phyloP scores from a whole-genome alignment of 768 basidiomycete genomes.

The Neoboletus subvelutipes region DNA sequence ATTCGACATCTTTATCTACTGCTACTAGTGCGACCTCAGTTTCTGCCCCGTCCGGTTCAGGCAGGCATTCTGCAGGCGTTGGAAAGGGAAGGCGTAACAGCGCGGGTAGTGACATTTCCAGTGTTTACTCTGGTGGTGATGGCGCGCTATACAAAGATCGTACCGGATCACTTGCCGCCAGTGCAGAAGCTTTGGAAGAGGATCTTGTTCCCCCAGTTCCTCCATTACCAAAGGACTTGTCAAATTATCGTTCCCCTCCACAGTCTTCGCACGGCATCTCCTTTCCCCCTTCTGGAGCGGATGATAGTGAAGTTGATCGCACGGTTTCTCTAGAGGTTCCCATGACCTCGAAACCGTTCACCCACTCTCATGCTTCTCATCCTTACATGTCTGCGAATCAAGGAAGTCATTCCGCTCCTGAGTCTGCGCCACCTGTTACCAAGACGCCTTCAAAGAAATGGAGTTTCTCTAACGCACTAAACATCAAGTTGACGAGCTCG shows the following conservation, averaged over 20 bases:
- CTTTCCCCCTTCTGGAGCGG: constrained; percentile 47
- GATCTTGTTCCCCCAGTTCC: constrained; percentile 87
- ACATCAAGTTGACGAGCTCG: constrained; percentile 67
- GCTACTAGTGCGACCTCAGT: constrained; percentile 77
- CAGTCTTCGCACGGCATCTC: constrained; percentile 53
- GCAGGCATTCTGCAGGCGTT: constrained; percentile 62
- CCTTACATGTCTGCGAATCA: constrained; percentile 40
- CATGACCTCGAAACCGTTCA: constrained; percentile 23
- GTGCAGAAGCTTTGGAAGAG: constrained; percentile 61
- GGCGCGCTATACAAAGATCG: constrained; percentile 65
- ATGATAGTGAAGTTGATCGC: constrained; percentile 49
- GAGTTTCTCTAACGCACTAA: constrained; percentile 88
- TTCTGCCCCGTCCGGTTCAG: constrained; percentile 57
- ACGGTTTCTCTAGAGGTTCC: constrained; percentile 55
- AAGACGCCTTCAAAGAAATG: constrained; percentile 95
- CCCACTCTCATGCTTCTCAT: constrained; percentile 33
- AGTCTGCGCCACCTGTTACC: constrained; percentile 46
- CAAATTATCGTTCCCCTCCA: constrained; percentile 71
- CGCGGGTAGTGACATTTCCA: constrained; percentile 82
- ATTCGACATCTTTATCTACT: constrained; percentile 80
- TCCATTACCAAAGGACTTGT: constrained; percentile 86
- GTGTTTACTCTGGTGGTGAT: constrained; percentile 64
- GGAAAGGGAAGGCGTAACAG: constrained; percentile 76
- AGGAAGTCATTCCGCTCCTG: constrained; percentile 40
- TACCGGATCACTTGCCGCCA: constrained; percentile 56